Conservation (phyloP, 2,329 filamentous ascomycete species). For the Albifimbria verrucaria region DNA sequence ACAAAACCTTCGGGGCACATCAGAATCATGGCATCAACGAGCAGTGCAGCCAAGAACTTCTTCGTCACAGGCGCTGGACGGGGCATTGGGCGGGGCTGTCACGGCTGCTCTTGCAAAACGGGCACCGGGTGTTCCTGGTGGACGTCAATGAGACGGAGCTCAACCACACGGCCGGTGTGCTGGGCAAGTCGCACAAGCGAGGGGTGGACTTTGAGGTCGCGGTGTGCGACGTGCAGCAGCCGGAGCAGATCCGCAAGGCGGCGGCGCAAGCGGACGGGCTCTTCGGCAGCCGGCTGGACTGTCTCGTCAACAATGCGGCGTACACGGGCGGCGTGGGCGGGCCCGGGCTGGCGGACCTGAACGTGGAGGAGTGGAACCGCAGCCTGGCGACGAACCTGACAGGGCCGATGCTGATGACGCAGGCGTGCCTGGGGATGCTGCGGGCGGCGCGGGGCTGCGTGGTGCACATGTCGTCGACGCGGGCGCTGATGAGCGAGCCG, state of each 20-base stretch:
- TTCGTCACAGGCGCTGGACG: slow-evolving; percentile 18
- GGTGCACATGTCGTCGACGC: slow-evolving; percentile 47
- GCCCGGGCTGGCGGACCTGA: slow-evolving; percentile 23
- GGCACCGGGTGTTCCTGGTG: slow-evolving; percentile 36
- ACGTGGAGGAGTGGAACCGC: slow-evolving; percentile 33
- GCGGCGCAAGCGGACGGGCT: slow-evolving; percentile 24
- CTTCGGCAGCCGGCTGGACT: slow-evolving; percentile 33
- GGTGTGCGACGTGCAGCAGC: slow-evolving; percentile 27
- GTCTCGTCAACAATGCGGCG: slow-evolving; percentile 39
- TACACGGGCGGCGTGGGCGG: slow-evolving; percentile 31
- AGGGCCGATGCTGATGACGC: slow-evolving; percentile 26
- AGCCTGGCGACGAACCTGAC: slow-evolving; percentile 35
- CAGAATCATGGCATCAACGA: slow-evolving; percentile 6
- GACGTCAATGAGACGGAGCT: slow-evolving; percentile 35
- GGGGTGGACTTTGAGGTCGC: slow-evolving; percentile 16
- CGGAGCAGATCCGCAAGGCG: slow-evolving; percentile 25
- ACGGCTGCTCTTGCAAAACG: slow-evolving; percentile 29
- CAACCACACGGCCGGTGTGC: slow-evolving; percentile 25
- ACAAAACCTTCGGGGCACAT: too few species aligned
- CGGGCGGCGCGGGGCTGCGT: slow-evolving; percentile 23
- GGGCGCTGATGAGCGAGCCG: slow-evolving; percentile 44
- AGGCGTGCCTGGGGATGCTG: slow-evolving; percentile 23
- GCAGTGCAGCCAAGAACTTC: slow-evolving; percentile 11
- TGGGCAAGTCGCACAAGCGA: slow-evolving; percentile 13
- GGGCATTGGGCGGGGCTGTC: slow-evolving; percentile 18